Evolutionary conservation across 2,329 filamentous ascomycete genomes (phyloP).

Genomic region (Alternaria ethzedia): DNA sequence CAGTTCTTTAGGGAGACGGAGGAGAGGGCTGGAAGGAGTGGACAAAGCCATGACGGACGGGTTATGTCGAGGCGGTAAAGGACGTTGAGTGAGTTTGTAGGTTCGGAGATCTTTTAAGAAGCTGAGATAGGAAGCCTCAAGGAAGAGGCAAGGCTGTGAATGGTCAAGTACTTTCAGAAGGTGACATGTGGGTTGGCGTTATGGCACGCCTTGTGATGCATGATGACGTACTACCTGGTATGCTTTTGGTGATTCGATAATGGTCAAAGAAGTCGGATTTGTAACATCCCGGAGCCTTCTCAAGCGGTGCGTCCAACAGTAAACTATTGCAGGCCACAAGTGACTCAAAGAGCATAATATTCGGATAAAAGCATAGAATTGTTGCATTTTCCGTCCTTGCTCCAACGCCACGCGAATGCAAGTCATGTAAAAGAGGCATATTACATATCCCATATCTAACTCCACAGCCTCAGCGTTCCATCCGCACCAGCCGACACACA

Average conservation of each 20-base stretch:
- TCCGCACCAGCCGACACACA: conserved; percentile 93
- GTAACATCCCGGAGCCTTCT: background rate
- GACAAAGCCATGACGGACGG: background rate
- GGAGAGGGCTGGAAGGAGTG: background rate
- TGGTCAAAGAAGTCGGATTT: background rate
- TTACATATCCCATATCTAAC: background rate
- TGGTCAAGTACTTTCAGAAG: background rate
- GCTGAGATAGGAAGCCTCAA: no score
- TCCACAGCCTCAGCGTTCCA: conserved; percentile 88
- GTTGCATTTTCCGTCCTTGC: background rate
- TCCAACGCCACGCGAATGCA: conserved; percentile 5
- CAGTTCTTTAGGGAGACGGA: conserved; percentile 19
- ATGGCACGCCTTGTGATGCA: background rate
- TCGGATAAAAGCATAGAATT: background rate
- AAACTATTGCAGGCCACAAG: background rate
- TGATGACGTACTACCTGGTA: background rate
- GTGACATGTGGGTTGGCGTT: background rate
- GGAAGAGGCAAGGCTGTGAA: no score
- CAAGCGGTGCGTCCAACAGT: no score
- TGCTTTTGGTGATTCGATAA: background rate
- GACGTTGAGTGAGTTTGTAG: no score
- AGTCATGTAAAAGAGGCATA: no score
- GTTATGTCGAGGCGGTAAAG: rapidly evolving
- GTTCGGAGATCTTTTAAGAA: no score
- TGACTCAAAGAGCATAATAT: background rate